A percentile compares a stretch with the other conserved stretches of the same genome.
Conservation (phyloP, 768 basidiomycete species). For the Boletus barrowsii region DNA sequence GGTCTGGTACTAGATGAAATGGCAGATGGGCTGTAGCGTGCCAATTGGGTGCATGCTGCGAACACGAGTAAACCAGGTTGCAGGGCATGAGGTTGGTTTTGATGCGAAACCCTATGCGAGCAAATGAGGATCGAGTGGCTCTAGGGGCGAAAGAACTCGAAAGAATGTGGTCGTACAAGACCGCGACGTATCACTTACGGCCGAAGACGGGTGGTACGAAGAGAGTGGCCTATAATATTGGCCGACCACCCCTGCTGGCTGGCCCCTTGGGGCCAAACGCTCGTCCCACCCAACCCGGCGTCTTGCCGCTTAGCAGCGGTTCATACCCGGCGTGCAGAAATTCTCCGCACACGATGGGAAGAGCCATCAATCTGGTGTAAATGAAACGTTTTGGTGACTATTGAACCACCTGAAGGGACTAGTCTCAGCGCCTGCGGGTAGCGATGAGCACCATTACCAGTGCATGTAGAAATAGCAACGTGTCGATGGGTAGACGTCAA, state of each 20-base stretch:
- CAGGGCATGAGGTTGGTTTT: constrained; percentile 35
- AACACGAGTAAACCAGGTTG: constrained; percentile 38
- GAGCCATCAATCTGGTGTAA: constrained; percentile 3
- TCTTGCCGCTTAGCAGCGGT: not conserved
- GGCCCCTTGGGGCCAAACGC: constrained; percentile 4
- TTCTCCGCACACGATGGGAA: constrained; percentile 6
- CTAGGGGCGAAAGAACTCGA: constrained; percentile 29
- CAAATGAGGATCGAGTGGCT: constrained; percentile 38
- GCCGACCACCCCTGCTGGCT: not conserved
- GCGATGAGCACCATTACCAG: not conserved
- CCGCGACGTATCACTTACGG: constrained; percentile 19
- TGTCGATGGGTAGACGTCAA: constrained; percentile 26
- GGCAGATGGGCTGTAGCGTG: constrained; percentile 27
- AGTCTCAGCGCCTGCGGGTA: constrained; percentile 1
- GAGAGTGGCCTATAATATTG: not conserved
- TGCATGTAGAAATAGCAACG: constrained; percentile 12
- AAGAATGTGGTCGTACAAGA: constrained; percentile 20
- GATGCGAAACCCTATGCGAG: constrained; percentile 33
- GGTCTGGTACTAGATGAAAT: constrained; percentile 25
- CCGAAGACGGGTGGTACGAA: constrained; percentile 1
- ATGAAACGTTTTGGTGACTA: constrained; percentile 8
- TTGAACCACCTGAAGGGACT: not conserved
- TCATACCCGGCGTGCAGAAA: constrained; percentile 6
- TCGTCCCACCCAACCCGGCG: constrained; percentile 6
- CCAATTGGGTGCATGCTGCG: constrained; percentile 29